Conservation (phyloP, 768 basidiomycete species). For the Suillus weaverae region DNA sequence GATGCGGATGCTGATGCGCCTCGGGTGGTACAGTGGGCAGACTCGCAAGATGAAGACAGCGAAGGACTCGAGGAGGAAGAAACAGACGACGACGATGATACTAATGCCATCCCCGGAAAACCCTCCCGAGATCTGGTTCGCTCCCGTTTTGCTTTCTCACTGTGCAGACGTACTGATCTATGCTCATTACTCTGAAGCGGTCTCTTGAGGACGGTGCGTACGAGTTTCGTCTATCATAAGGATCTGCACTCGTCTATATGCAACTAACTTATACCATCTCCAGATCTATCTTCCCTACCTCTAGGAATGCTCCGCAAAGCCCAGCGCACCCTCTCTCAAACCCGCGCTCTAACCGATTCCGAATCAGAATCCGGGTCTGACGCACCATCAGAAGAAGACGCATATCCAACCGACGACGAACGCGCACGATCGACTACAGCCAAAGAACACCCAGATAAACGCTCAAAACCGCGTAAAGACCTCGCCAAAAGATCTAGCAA, state of each 20-base stretch:
- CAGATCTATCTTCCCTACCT: constrained; percentile 62
- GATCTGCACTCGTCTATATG: not conserved
- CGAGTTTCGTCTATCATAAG: not conserved
- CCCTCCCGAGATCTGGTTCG: constrained; percentile 21
- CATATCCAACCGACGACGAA: constrained; percentile 12
- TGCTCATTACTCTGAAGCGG: constrained; percentile 15
- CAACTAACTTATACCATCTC: constrained; percentile 10
- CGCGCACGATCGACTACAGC: constrained; percentile 2
- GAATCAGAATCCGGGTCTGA: constrained; percentile 38
- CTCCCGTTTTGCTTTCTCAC: not conserved
- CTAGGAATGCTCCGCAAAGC: constrained; percentile 66
- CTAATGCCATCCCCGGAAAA: constrained; percentile 6
- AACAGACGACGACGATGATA: constrained; percentile 15
- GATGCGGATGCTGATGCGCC: constrained; percentile 49
- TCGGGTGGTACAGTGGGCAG: constrained; percentile 62
- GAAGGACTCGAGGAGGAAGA: constrained; percentile 13
- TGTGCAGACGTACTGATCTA: not conserved
- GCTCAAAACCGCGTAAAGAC: constrained; percentile 43
- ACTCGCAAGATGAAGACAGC: constrained; percentile 39
- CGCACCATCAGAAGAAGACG: constrained; percentile 21
- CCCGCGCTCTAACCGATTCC: constrained; percentile 39
- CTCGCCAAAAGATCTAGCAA: constrained; percentile 70
- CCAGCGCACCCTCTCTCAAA: constrained; percentile 52
- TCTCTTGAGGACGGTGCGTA: constrained; percentile 32
- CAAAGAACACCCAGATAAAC: constrained; percentile 40